Base-by-base conservation (phyloP, 139 green algal genomes). In the Gonium pectorale region DNA sequence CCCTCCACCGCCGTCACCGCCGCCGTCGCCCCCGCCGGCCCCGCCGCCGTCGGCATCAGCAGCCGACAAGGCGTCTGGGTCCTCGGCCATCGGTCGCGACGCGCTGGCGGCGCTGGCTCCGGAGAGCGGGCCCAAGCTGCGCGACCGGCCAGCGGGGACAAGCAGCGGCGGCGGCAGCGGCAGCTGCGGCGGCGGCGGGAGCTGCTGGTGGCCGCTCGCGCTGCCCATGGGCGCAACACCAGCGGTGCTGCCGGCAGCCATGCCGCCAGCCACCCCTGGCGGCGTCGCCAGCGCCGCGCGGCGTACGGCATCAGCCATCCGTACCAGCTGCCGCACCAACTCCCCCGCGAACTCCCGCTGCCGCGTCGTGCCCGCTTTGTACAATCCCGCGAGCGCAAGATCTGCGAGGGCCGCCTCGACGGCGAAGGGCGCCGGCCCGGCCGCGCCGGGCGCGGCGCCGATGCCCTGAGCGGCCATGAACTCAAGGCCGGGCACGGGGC, bases 331-430 rank as follows among this genome's bases (percentile, higher is more conserved):
- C 44, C 66, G 38, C 37, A 91, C 86, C 6, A 90, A 59, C 71
- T 90, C 82, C 51, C 85, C 74, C 1, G 86, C 86, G 72, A 93
- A 92, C 44, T 88, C 80, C 8, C 88, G 86, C 73, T 92, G 90
- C 35, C 83, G 79, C 24, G 62, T 59, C 3, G 33, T 52, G 38
- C 63, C 68, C 38, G 79, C 86, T 43, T 83, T 78, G 17, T 80
- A 83, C 15, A 93, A 88, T n/a, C 87, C 83, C 6, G 82, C 63
- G 33, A 93, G 74, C 0, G 79, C 80, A 0, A 90, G 51, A 7
- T 91, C 73, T 0, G 84, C 84, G 27, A 93, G 24, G 0, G 78
- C 88, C 3, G 80, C 24, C 51, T 91, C 89, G 26, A 88, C 67
- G 5, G 62, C 67, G 68, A 89, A 92, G 0, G 88, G 72, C 21